Conservation (phyloP, 495 filamentous ascomycete species). For the Penicillium coprophilum region DNA sequence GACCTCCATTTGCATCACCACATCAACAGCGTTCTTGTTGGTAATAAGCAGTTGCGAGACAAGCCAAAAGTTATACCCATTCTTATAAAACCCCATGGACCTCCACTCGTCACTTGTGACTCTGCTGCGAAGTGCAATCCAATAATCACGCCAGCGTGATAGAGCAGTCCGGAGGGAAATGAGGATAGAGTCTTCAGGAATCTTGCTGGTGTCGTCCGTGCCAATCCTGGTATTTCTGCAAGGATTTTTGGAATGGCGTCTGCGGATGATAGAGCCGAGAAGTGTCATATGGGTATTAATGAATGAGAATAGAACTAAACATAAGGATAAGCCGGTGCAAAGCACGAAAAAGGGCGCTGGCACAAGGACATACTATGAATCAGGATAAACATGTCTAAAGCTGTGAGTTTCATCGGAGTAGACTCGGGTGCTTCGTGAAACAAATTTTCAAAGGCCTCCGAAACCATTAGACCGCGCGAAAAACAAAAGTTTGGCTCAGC, state of each 20-base stretch:
- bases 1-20: conserved; percentile 51
- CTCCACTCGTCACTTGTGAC: conserved; percentile 41
- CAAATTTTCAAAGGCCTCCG: conserved; percentile 37
- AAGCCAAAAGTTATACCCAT: conserved; percentile 49
- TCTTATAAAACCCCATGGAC: conserved; percentile 48
- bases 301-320: conserved; percentile 43
- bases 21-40: conserved; percentile 48
- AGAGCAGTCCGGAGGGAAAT: conserved; percentile 37
- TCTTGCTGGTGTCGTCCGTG: conserved; percentile 10
- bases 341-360: not conserved
- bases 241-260: conserved; percentile 7
- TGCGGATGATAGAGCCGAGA: conserved; percentile 32
- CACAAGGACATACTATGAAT: conserved; percentile 39
- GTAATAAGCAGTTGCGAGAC: conserved; percentile 47
- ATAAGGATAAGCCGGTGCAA: conserved; percentile 4
- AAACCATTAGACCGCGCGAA: conserved; percentile 33
- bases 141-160: conserved; percentile 41
- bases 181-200: conserved; percentile 40
- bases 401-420: conserved; percentile 25
- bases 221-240: not conserved
- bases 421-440: conserved; percentile 27
- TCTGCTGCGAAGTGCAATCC: conserved; percentile 34
- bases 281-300: conserved; percentile 49
- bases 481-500: conserved; percentile 37
- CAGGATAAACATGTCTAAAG: conserved; percentile 46